These are phyloP conservation scores for Psophocarpus tetragonolobus DNA, from an alignment of 306 rosid species.

Conservation along the genomic window DNA sequence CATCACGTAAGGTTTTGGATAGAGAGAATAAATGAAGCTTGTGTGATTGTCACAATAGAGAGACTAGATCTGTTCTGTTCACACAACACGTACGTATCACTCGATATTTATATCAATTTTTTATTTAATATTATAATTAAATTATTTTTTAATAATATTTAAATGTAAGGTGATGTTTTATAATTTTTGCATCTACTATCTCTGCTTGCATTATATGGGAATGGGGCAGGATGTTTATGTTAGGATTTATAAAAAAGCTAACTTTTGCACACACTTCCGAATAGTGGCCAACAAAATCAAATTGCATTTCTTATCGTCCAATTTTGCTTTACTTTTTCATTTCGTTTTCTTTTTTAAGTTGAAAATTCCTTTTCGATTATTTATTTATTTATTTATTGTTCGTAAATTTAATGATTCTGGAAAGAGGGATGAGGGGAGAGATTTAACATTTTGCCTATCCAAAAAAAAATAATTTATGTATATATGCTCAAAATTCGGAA, in stretches of 20 bases:
- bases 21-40: conserved; percentile 18
- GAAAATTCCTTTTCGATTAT: background rate
- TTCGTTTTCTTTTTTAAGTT: background rate
- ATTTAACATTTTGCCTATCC: background rate
- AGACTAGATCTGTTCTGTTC: background rate
- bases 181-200: background rate
- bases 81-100: background rate
- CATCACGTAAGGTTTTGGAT: conserved; percentile 11
- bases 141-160: background rate
- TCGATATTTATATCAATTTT: background rate
- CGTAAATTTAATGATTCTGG: background rate
- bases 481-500: too few relatives aligned
- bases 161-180: background rate
- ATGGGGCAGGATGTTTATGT: background rate
- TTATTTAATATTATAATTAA: background rate
- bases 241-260: conserved; percentile 11
- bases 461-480: too few relatives aligned
- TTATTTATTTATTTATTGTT: background rate
- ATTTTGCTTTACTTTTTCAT: background rate
- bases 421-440: background rate
- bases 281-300: conserved; percentile 14
- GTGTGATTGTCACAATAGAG: background rate
- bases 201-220: background rate
- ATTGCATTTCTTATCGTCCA: background rate
- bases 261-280: background rate